Evolutionary conservation across 176 grass and related monocot species (phyloP), one percentile per base, ranked within the genome.

Genomic region (Eragrostis nindensis): DNA sequence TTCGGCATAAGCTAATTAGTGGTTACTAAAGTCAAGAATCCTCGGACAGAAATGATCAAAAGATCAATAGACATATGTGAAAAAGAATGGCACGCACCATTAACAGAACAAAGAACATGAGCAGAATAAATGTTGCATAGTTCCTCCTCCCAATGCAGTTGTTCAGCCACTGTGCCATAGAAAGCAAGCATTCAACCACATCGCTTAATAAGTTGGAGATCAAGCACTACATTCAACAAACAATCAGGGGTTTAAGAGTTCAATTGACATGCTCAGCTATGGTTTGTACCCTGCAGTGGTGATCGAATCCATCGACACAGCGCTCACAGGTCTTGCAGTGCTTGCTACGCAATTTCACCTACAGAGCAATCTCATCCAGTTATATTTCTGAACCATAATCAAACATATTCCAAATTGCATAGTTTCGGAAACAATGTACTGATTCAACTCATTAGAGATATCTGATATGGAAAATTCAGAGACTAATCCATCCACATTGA

Each of bases 301-400:
- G 96, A 91, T 99, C 96, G 62, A 95, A 99, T 90, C 92, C 96
- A 74, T 99, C 92, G 42, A 99, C 96, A 67, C 96, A 99, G 12
- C 92, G 82, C 19, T 99, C 85, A 67, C 96, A 99, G 16, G 83
- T 99, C 83, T 87, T 94, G 78, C 96, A 99, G 87, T 99, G 96
- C 88, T 99, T 99, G 82, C 92, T 99, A 72, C 82, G 86, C 70
- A 93, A 63, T 91, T 95, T 95, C 24, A 99, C 92, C 96, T 99
- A 84, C 38, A 79, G 68, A 70, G 59, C 36, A 42, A 17, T 29
- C 15, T 21, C 12, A 21, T 9, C 75, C 41, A 6, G 17, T 25
- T 40, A 45, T 27, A 32, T 63, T 67, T 15, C 4, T 66, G 12
- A 11, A n/a, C 2, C 8, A 8, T 61, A 30, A 5, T 61, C 1